Percentiles rank a stretch among this genome's conserved stretches.
Conservation (phyloP, 2,329 filamentous ascomycete species). For the Xylaria digitata region DNA sequence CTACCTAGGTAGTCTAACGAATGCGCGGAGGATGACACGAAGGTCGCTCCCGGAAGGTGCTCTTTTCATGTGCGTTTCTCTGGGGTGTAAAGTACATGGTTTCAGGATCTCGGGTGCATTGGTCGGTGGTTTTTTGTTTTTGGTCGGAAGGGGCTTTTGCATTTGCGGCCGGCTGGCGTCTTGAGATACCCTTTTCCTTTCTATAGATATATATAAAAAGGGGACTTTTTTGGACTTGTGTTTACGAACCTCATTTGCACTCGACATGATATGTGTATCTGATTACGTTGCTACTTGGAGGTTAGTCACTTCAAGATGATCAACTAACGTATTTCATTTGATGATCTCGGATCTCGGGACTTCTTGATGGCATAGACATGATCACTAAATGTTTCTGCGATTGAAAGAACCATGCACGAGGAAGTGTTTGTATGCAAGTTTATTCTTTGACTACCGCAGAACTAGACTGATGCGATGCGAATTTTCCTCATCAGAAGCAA, state of each 20-base stretch:
- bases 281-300: too few species aligned
- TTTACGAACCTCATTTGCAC: background rate
- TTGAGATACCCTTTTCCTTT: slow-evolving; percentile 32
- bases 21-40: background rate
- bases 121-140: background rate
- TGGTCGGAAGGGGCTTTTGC: background rate
- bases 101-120: background rate
- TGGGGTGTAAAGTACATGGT: too few species aligned
- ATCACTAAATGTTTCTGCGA: background rate
- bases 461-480: slow-evolving; percentile 33
- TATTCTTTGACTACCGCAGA: slow-evolving; percentile 32
- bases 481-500: slow-evolving; percentile 31
- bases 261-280: background rate
- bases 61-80: too few species aligned
- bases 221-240: background rate
- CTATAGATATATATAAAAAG: slow-evolving; percentile 9
- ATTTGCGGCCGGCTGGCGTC: slow-evolving; percentile 16
- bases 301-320: background rate
- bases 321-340: background rate
- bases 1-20: background rate
- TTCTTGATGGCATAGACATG: background rate
- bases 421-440: slow-evolving; percentile 31
- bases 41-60: background rate
- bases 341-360: too few species aligned
- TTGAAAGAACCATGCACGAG: slow-evolving; percentile 3